A percentile compares a stretch with the other conserved stretches of the same genome.
Conservation (phyloP, 2,329 filamentous ascomycete genomes). For the Penicillium paneum region DNA sequence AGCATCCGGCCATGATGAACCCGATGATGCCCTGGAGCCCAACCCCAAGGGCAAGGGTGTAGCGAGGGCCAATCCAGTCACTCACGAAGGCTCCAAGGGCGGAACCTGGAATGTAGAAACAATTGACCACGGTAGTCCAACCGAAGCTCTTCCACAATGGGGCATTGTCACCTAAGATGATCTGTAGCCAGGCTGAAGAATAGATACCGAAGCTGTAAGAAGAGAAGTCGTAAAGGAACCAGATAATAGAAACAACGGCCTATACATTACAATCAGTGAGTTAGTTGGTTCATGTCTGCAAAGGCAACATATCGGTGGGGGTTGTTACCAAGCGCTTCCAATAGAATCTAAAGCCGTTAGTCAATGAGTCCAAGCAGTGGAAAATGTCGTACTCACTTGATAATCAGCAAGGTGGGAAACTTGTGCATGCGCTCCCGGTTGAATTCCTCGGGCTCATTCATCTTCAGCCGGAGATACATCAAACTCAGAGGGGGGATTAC, state of each 20-base stretch:
- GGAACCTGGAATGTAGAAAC: slow-evolving; percentile 84
- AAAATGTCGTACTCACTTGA: slow-evolving; percentile 39
- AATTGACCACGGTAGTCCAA: slow-evolving; percentile 83
- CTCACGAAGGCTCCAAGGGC: slow-evolving; percentile 71
- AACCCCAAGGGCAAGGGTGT: slow-evolving; percentile 70
- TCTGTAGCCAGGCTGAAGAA: slow-evolving; percentile 57
- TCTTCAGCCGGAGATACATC: slow-evolving; percentile 66
- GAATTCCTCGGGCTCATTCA: slow-evolving; percentile 77
- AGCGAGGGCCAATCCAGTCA: slow-evolving; percentile 75
- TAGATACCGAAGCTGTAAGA: slow-evolving; percentile 84
- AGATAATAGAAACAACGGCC: slow-evolving; percentile 67
- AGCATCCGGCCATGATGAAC: slow-evolving; percentile 84
- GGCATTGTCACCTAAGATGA: slow-evolving; percentile 60
- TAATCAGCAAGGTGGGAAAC: slow-evolving; percentile 51
- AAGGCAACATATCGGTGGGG: not conserved
- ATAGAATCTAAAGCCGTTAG: slow-evolving; percentile 62
- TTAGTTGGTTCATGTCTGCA: not conserved
- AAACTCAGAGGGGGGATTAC: slow-evolving; percentile 72
- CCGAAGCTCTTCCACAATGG: slow-evolving; percentile 76
- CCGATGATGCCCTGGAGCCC: slow-evolving; percentile 71
- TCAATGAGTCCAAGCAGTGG: slow-evolving; percentile 18
- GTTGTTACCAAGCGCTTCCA: slow-evolving; percentile 61
- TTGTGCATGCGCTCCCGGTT: slow-evolving; percentile 66
- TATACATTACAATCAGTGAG: slow-evolving; percentile 8
- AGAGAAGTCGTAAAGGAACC: slow-evolving; percentile 87